Evolutionary conservation across 2,329 filamentous ascomycete species (phyloP), one percentile per base, ranked within the genome.

Genomic region (Ophiostoma piceae): DNA sequence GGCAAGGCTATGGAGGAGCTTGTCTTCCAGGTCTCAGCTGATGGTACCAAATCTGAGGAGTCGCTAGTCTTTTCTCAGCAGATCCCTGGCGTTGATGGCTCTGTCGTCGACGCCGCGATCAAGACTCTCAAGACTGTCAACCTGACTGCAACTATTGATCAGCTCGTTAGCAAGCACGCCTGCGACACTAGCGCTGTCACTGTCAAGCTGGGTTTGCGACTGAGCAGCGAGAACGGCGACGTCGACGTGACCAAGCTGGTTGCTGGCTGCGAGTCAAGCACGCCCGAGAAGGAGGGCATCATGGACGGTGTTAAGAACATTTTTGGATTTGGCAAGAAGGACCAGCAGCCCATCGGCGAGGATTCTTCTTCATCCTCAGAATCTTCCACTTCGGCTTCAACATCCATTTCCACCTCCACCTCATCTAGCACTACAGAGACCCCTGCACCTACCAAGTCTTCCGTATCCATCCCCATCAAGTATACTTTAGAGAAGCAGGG

Each of bases 301-400:
- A 91, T 97, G 66, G 94, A 97, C 76, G 94, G 92, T 62, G 92
- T 98, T 74, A 99, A 99, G 84, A 96, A 94, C 73, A 87, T 97
- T 73, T 96, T 99, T 77, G 95, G 95, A 6, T 94, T 98, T 77
- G 95, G 94, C 35, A 91, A 91, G 76, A 92, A 92, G 81, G 90
- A 91, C 41, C 91, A 94, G 70, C 91, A 97, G 79, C 83, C 85
- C 5, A 77, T 97, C 67, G 35, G 19, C 35, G 62, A 65, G 16
- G 83, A 82, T 3, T 79, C 80, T 37, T 39, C 47, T 14, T 51
- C 9, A 51, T 66, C 14, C 32, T 35, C 78, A 35, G 35, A 35
- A 6, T 37, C 78, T 68, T 74, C 75, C 8, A 67, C 39, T n/a
- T 22, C 79, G 51, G 77, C 76, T 7, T 72, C 78, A 37, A 35